These are phyloP conservation scores for Boletus vinaceobasis DNA, from an alignment of 768 basidiomycete genomes.

Conservation along the genomic window DNA sequence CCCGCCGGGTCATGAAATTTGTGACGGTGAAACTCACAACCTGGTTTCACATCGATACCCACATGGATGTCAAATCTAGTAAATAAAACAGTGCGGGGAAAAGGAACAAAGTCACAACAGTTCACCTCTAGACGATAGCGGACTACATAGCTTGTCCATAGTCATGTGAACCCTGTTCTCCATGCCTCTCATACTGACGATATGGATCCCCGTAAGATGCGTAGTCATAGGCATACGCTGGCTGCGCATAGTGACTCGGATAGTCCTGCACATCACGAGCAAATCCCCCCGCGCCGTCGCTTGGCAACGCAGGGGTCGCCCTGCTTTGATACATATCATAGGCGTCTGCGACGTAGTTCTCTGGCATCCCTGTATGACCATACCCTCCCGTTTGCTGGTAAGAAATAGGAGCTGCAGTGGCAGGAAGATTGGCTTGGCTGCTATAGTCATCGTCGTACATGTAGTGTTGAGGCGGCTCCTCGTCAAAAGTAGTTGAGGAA, in stretches of 20 bases:
- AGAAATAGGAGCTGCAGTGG: constrained; percentile 57
- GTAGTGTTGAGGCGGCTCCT: constrained; percentile 48
- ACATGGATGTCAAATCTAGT: constrained; percentile 21
- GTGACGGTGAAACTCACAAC: not conserved
- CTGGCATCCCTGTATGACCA: constrained; percentile 13
- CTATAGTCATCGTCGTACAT: constrained; percentile 68
- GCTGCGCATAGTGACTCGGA: constrained; percentile 28
- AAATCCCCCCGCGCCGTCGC: constrained; percentile 30
- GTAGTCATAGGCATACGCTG: constrained; percentile 27
- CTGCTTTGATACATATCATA: constrained; percentile 57
- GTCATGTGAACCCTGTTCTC: constrained; percentile 26
- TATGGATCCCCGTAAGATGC: constrained; percentile 27
- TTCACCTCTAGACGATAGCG: constrained; percentile 12
- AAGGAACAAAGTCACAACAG: constrained; percentile 15
- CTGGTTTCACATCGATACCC: not conserved
- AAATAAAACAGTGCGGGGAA: constrained; percentile 24
- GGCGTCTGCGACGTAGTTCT: constrained; percentile 41
- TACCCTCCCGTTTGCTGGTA: constrained; percentile 35
- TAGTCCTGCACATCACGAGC: constrained; percentile 41
- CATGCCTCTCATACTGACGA: constrained; percentile 29
- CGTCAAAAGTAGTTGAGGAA: constrained; percentile 53
- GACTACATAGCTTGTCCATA: constrained; percentile 34
- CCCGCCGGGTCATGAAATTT: not conserved
- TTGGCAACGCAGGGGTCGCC: constrained; percentile 34
- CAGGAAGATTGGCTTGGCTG: constrained; percentile 57